Evolutionary conservation across 192 early-diverging fungal species (phyloP).

Genomic region (Fimicolochytrium jonesii): DNA sequence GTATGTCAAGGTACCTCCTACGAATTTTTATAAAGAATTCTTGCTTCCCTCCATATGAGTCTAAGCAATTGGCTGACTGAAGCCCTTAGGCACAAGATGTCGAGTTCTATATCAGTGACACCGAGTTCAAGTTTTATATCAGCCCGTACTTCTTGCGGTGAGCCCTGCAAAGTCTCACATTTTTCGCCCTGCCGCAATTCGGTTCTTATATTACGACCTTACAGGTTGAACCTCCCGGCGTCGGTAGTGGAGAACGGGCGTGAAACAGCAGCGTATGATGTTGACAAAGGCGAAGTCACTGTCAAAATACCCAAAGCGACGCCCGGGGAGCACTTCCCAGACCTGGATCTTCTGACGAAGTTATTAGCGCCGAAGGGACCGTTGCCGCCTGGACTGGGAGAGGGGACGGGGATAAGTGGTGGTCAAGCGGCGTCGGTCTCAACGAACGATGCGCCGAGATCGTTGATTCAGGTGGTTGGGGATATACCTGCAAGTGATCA

Average conservation of each 20-base stretch:
- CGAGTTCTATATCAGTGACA: slow-evolving; percentile 78
- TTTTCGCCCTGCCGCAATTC: too few species aligned
- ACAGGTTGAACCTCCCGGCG: slow-evolving; percentile 74
- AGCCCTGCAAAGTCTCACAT: too few species aligned
- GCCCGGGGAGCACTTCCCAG: slow-evolving; percentile 73
- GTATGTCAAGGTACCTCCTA: slow-evolving; percentile 74
- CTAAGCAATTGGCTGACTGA: neutral
- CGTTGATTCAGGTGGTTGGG: slow-evolving; percentile 63
- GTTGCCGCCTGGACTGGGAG: neutral
- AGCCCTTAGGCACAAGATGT: slow-evolving; percentile 83
- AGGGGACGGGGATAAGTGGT: neutral
- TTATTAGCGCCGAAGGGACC: slow-evolving; percentile 60
- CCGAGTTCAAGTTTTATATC: slow-evolving; percentile 83
- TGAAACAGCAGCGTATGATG: slow-evolving; percentile 75
- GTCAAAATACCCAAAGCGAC: slow-evolving; percentile 76
- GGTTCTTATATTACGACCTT: neutral
- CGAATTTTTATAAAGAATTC: neutral
- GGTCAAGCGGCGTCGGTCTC: neutral
- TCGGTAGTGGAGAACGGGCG: slow-evolving; percentile 81
- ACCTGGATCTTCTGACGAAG: slow-evolving; percentile 85
- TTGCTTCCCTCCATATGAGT: too few species aligned
- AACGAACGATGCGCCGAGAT: too few species aligned
- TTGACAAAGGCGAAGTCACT: slow-evolving; percentile 66
- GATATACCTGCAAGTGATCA: slow-evolving; percentile 17
- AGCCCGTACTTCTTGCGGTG: slow-evolving; percentile 89